Base-by-base conservation (phyloP, 345 rosid genomes). In the Pugionium dolabratum region DNA sequence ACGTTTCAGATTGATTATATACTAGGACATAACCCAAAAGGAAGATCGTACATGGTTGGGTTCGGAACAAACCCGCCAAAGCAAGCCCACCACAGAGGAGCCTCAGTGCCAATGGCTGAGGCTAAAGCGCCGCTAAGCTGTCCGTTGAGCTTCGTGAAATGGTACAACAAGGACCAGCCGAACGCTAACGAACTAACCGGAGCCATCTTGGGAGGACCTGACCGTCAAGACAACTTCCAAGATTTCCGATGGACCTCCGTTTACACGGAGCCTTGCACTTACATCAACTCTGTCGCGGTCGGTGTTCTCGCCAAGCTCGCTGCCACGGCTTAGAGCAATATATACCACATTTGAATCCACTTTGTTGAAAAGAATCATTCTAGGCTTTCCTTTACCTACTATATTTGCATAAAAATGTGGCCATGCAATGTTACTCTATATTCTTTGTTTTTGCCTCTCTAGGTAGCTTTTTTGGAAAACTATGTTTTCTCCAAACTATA, bases 41-140 rank as follows among this genome's bases (percentile, higher is more conserved):
- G 95, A 63, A 76, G 96, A 75, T 93, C 98, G 0, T 85, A 84
- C 80, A 93, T 93, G 97, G 98, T 88, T 1, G 97, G 92, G 27
- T 90, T 85, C 50, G 98, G 98, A 29, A 47, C 52, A 40, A 83
- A 90, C 72, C 86, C 98, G 5, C 98, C 97, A 4, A 56, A 41
- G 28, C 90, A 90, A 44, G 86, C 97, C 1, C 98, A 93, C 62
- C 98, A 93, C 44, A 75, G 96, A 50, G 97, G 96, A 9, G 90
- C 97, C 4, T 86, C 99, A 0, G 81, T 90, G 10, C 87, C 89
- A 0, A 4, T 18, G 6, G 1, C 32, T 7, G 31, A 70, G 7
- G 79, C 73, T 0, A 55, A 74, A 10, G 10, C 6, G 3, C 67
- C 31, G 0, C 62, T 83, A 8, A 74, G 60, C 71, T 90, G 96